A percentile compares a stretch with the other conserved stretches of the same genome.
These are phyloP conservation scores for Exophiala phaeomuriformis DNA, from an alignment of 2,329 filamentous ascomycete genomes.

Conservation along the genomic window DNA sequence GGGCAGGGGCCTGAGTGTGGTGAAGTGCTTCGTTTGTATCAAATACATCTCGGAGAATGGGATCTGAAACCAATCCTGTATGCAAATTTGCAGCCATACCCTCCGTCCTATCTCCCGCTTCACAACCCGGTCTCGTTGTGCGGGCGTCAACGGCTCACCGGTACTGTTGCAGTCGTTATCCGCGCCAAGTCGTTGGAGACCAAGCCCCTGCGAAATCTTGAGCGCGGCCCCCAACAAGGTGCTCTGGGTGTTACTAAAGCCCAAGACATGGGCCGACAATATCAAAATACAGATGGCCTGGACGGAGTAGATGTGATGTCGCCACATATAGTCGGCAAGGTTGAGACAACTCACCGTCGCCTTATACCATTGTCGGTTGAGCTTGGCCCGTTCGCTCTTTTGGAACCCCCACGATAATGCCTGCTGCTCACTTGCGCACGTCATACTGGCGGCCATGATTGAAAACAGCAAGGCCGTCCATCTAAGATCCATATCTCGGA, in stretches of 20 bases:
- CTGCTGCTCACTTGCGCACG: slow-evolving; percentile 19
- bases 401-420: slow-evolving; percentile 41
- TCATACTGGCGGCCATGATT: slow-evolving; percentile 22
- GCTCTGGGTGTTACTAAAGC: slow-evolving; percentile 44
- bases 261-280: slow-evolving; percentile 45
- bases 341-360: slow-evolving; percentile 42
- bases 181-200: slow-evolving; percentile 37
- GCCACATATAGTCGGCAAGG: slow-evolving; percentile 41
- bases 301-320: slow-evolving; percentile 39
- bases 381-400: slow-evolving; percentile 35
- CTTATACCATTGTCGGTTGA: slow-evolving; percentile 43
- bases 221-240: slow-evolving; percentile 41
- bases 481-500: slow-evolving; percentile 23
- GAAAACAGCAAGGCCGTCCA: slow-evolving; percentile 22
- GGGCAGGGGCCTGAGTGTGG: slow-evolving; percentile 30
- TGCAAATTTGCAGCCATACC: slow-evolving; percentile 35
- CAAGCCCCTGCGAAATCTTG: slow-evolving; percentile 44
- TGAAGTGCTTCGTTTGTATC: slow-evolving; percentile 34
- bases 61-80: slow-evolving; percentile 40
- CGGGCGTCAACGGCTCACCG: slow-evolving; percentile 2
- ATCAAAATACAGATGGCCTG: slow-evolving; percentile 44
- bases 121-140: slow-evolving; percentile 21
- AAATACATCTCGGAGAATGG: slow-evolving; percentile 37
- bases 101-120: slow-evolving; percentile 34
- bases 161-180: slow-evolving; percentile 23